A percentile compares a stretch with the other conserved stretches of the same genome.
Evolutionary conservation across 768 basidiomycete genomes (phyloP).

Genomic region (Coprinellus micaceus): DNA sequence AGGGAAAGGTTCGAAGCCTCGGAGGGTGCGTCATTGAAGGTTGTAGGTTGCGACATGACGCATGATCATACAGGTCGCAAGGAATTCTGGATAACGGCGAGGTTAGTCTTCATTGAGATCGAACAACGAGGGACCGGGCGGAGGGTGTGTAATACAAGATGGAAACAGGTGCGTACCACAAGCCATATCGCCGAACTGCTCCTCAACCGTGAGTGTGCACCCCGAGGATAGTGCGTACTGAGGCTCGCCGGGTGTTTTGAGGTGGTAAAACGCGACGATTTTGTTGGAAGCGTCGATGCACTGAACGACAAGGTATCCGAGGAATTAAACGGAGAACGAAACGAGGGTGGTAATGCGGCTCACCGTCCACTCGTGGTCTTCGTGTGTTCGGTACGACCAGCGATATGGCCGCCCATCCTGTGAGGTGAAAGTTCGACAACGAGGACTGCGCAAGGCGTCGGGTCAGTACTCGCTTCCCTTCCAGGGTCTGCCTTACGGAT

Average conservation of each 20-base stretch:
- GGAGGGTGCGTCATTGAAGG: not conserved
- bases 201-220: conserved; percentile 61
- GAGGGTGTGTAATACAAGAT: not conserved
- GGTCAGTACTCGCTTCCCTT: not conserved
- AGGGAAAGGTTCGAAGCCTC: too few species aligned
- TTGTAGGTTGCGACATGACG: conserved; percentile 51
- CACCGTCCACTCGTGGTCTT: conserved; percentile 65
- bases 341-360: conserved; percentile 25
- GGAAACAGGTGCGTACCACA: conserved; percentile 40
- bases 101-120: not conserved
- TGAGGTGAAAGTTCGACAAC: conserved; percentile 49
- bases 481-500: conserved; percentile 3
- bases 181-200: conserved; percentile 52
- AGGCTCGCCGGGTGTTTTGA: conserved; percentile 53
- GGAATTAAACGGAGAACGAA: not conserved
- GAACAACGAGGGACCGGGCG: not conserved
- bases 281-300: conserved; percentile 51
- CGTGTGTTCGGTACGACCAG: conserved; percentile 49
- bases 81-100: conserved; percentile 40
- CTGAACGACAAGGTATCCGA: conserved; percentile 27
- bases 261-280: conserved; percentile 57
- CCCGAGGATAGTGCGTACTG: conserved; percentile 53
- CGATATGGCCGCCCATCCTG: conserved; percentile 59
- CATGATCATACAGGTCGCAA: conserved; percentile 62
- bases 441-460: conserved; percentile 24